Conservation (phyloP, 148 eudicot genomes). For the Cornus suecica region DNA sequence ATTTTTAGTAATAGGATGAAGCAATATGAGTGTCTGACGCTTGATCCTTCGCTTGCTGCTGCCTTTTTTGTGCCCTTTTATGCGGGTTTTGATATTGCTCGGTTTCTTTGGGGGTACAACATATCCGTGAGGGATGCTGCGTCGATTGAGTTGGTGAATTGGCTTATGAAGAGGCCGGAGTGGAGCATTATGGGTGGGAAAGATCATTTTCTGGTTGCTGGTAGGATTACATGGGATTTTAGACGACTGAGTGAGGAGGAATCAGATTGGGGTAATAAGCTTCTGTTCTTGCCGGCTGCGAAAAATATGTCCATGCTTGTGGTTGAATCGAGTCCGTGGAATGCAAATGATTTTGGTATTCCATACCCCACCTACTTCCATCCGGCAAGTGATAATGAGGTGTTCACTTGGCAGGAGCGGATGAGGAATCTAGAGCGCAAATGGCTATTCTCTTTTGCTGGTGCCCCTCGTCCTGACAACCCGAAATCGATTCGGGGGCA, state of each 20-base stretch:
- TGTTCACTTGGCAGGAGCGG: constrained; percentile 78
- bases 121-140: constrained; percentile 71
- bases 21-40: constrained; percentile 88
- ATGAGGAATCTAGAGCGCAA: constrained; percentile 73
- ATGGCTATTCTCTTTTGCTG: constrained; percentile 89
- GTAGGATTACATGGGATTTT: constrained; percentile 96
- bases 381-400: constrained; percentile 79
- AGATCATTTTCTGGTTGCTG: constrained; percentile 96
- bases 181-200: constrained; percentile 92
- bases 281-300: constrained; percentile 79
- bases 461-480: constrained; percentile 87
- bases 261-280: constrained; percentile 92
- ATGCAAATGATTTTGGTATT: constrained; percentile 87
- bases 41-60: constrained; percentile 85
- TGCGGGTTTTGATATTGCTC: constrained; percentile 89
- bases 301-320: constrained; percentile 93
- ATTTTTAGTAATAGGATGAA: constrained; percentile 89
- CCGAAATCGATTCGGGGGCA: constrained; percentile 78
- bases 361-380: constrained; percentile 98
- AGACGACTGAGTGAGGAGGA: constrained; percentile 67
- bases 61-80: constrained; percentile 95
- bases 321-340: constrained; percentile 96
- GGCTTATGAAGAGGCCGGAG: constrained; percentile 82
- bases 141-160: constrained; percentile 69
- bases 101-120: constrained; percentile 90